Evolutionary conservation across 2,329 filamentous ascomycete genomes (phyloP).

Genomic region (Sporothrix sp.): DNA sequence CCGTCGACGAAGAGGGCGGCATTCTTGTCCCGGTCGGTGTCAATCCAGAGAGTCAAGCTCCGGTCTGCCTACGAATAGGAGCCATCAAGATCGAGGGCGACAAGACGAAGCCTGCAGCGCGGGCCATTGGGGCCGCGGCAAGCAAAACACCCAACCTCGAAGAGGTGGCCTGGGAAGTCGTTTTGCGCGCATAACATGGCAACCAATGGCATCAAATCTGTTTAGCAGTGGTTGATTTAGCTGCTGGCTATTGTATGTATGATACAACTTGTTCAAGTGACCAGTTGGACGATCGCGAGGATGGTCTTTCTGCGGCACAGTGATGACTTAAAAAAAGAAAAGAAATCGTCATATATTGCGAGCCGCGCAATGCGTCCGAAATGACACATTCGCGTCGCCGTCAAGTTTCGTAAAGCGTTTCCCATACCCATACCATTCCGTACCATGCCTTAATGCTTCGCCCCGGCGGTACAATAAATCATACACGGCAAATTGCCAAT

Average conservation of each 20-base stretch:
- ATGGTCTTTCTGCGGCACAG: too few species aligned
- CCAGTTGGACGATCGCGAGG: too few species aligned
- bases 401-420: constrained; percentile 7
- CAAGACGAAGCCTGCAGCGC: constrained; percentile 21
- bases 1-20: constrained; percentile 6
- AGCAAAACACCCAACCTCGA: background rate
- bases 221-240: background rate
- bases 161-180: constrained; percentile 12
- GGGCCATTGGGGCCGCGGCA: constrained; percentile 21
- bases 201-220: background rate
- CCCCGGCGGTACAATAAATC: background rate
- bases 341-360: constrained; percentile 8
- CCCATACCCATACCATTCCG: background rate
- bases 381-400: constrained; percentile 15
- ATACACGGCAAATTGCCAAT: constrained; percentile 7
- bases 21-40: constrained; percentile 18
- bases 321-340: background rate
- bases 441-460: background rate
- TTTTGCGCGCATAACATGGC: background rate
- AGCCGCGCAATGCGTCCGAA: constrained; percentile 12
- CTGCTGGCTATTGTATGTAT: constrained; percentile 4
- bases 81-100: constrained; percentile 29
- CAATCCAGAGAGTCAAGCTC: background rate
- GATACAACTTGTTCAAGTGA: background rate
- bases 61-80: constrained; percentile 20